These are phyloP conservation scores for Pelargonium fulgidum DNA, from an alignment of 441 rosid genomes.

Conservation along the genomic window DNA sequence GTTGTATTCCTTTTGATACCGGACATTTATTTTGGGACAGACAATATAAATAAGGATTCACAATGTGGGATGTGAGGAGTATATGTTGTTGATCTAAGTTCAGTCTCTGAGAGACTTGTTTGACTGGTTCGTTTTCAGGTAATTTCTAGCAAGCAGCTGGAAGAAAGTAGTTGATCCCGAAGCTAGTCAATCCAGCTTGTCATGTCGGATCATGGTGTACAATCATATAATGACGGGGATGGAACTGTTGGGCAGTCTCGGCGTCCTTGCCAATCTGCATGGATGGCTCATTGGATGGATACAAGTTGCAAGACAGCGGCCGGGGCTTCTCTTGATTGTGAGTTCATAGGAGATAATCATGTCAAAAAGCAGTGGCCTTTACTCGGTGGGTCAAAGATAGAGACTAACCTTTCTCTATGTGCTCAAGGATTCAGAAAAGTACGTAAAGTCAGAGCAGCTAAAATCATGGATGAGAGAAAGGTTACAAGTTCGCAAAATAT, in stretches of 20 bases:
- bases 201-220: slow-evolving; percentile 36
- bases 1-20: neutral
- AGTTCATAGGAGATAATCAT: slow-evolving; percentile 18
- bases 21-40: neutral
- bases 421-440: slow-evolving; percentile 21
- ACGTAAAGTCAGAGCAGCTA: slow-evolving; percentile 20
- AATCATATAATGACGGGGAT: slow-evolving; percentile 22
- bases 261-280: slow-evolving; percentile 31
- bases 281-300: slow-evolving; percentile 50
- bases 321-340: slow-evolving; percentile 8
- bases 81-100: neutral
- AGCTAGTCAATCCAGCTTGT: slow-evolving; percentile 10
- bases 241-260: slow-evolving; percentile 23
- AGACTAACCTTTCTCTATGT: slow-evolving; percentile 17
- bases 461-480: slow-evolving; percentile 22
- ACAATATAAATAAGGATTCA: neutral
- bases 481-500: slow-evolving; percentile 16
- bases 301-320: slow-evolving; percentile 22
- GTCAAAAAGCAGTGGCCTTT: slow-evolving; percentile 16
- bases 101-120: neutral
- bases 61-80: neutral
- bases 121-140: slow-evolving; percentile 22
- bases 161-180: neutral
- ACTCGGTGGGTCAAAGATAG: slow-evolving; percentile 14
- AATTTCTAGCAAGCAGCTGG: slow-evolving; percentile 15